Evolutionary conservation across 2,329 filamentous ascomycete genomes (phyloP), one percentile per base, ranked within the genome.

Genomic region (Capronia americana): DNA sequence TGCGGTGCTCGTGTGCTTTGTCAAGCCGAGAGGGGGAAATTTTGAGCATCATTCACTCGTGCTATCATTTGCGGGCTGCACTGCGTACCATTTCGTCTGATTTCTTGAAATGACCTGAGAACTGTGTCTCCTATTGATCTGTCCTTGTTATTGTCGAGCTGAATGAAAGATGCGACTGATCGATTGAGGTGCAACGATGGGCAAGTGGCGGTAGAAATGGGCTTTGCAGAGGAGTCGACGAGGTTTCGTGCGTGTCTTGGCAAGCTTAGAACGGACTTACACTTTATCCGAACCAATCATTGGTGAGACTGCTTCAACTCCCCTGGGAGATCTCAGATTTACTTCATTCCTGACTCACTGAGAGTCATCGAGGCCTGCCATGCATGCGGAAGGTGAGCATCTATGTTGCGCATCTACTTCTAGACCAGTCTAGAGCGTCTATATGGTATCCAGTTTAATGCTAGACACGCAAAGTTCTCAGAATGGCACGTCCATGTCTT

Each of bases 401-500:
- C 28, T 59, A 41, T 61, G 20, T 32, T 34, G 46, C 32, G 28
- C 30, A 24, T 62, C 57, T 50, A 32, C n/a, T 34, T 69, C 67
- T 66, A 64, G 61, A 64, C 34, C 48, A 11, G 51, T 65, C 62
- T 64, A 67, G 65, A 26, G 17, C 6, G 56, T 64, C 56, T 67
- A 61, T 50, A 3, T 24, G 61, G 38, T 56, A 57, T 62, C 53
- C 59, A 30, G n/a, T 44, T 28, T 46, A 54, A 34, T 23, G 14
- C 1, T 54, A 17, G 44, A 23, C 11, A 41, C 6, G 23, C 41
- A 14, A 38, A 59, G 41, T 14, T 24, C 20, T 79, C 75, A 88
- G 74, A 90, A 90, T 0, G 88, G 88, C 71, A 90, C 76, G 77
- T 90, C 87, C 88, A 90, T 90, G 77, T 90, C 87, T 73, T 88